phyloP scores from a whole-genome alignment of 2,329 filamentous ascomycete genomes.

The Alternaria atra region DNA sequence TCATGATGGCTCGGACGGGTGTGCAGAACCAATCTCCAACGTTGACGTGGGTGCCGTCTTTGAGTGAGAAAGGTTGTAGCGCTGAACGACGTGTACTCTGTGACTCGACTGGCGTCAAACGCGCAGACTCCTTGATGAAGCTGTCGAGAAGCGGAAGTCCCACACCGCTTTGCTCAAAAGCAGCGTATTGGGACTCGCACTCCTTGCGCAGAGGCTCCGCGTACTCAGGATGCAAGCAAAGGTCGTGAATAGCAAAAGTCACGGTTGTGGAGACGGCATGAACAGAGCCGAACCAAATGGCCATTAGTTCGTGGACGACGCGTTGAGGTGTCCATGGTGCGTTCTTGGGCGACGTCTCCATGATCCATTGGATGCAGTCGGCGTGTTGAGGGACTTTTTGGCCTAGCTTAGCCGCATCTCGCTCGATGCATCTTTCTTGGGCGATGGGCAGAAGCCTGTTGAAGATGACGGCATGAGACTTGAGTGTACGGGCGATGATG shows the following conservation, averaged over 20 bases:
- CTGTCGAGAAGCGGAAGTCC: constrained; percentile 33
- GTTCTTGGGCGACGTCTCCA: constrained; percentile 39
- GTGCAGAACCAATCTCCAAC: constrained; percentile 30
- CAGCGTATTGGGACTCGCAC: constrained; percentile 21
- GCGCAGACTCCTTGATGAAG: constrained; percentile 32
- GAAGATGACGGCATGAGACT: constrained; percentile 25
- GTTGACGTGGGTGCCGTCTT: constrained; percentile 25
- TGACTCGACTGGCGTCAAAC: constrained; percentile 29
- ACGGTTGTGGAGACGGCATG: constrained; percentile 35
- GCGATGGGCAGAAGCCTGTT: constrained; percentile 25
- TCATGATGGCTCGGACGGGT: constrained; percentile 28
- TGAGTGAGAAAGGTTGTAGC: constrained; percentile 23
- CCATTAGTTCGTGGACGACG: constrained; percentile 44
- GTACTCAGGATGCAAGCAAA: constrained; percentile 30
- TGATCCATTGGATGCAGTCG: constrained; percentile 49
- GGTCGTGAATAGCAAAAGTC: constrained; percentile 28
- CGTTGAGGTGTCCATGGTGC: constrained; percentile 38
- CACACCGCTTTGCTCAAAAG: constrained; percentile 20
- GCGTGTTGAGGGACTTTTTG: constrained; percentile 19
- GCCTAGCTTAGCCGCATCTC: constrained; percentile 20
- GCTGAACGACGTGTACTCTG: constrained; percentile 27
- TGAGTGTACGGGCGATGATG: constrained; percentile 23
- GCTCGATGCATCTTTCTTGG: constrained; percentile 23
- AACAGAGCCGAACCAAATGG: constrained; percentile 49
- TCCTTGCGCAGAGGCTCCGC: constrained; percentile 25